phyloP scores from a whole-genome alignment of 2,329 filamentous ascomycete species.

The Huntiella savannae region DNA sequence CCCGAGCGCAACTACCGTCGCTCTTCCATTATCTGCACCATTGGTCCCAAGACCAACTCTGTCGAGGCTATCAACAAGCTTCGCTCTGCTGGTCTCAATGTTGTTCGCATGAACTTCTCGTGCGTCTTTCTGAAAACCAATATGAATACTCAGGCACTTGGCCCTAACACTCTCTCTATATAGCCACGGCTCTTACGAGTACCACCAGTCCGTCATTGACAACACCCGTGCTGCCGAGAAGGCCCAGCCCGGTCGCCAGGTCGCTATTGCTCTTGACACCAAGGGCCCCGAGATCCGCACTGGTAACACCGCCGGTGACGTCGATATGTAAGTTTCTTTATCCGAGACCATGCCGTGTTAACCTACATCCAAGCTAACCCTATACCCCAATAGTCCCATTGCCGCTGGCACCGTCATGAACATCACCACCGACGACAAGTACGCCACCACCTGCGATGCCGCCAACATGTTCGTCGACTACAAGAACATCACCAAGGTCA shows the following conservation, averaged over 20 bases:
- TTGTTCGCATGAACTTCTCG: slow-evolving; percentile 96
- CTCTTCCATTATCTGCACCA: slow-evolving; percentile 97
- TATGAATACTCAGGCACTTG: neutral
- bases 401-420: slow-evolving; percentile 68
- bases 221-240: slow-evolving; percentile 76
- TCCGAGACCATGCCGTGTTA: neutral
- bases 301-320: slow-evolving; percentile 58
- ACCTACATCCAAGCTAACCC: neutral
- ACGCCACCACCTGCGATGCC: slow-evolving; percentile 64
- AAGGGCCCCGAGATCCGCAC: slow-evolving; percentile 45
- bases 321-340: slow-evolving; percentile 38
- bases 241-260: slow-evolving; percentile 57
- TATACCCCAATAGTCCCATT: slow-evolving; percentile 35
- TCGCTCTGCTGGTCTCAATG: slow-evolving; percentile 77
- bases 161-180: neutral
- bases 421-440: slow-evolving; percentile 91
- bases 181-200: slow-evolving; percentile 56
- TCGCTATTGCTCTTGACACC: slow-evolving; percentile 82
- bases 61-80: slow-evolving; percentile 92
- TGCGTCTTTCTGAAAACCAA: neutral
- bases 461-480: slow-evolving; percentile 99
- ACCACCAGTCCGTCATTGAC: slow-evolving; percentile 97
- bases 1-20: slow-evolving; percentile 83
- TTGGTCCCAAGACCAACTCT: slow-evolving; percentile 98
- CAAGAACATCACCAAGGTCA: slow-evolving; percentile 99